Evolutionary conservation across 352 stramenopile genomes (phyloP).

Genomic region (Globisporangium sylvaticum): DNA sequence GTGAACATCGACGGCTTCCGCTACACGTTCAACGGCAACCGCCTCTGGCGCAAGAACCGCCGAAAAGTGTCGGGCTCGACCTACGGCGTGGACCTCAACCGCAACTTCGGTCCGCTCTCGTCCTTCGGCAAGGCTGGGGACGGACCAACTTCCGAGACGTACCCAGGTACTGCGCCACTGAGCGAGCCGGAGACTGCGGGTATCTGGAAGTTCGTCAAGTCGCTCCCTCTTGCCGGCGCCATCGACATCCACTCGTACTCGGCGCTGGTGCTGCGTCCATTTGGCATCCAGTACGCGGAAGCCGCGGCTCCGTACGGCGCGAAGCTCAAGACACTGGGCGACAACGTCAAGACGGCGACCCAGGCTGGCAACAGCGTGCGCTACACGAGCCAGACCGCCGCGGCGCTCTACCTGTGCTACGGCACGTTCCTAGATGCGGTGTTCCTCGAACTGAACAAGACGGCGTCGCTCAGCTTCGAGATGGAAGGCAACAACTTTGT

Average conservation of each 20-base stretch:
- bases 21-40: constrained; percentile 58
- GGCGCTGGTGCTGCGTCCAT: constrained; percentile 57
- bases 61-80: constrained; percentile 24
- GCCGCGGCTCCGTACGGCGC: constrained; percentile 47
- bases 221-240: constrained; percentile 37
- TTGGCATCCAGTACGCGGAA: constrained; percentile 40
- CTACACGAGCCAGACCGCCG: constrained; percentile 54
- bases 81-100: constrained; percentile 70
- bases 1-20: constrained; percentile 80
- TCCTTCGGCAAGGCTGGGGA: constrained; percentile 50
- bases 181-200: constrained; percentile 52
- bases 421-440: constrained; percentile 68
- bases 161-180: constrained; percentile 49
- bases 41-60: constrained; percentile 67
- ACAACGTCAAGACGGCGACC: constrained; percentile 44
- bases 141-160: constrained; percentile 40
- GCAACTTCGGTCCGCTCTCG: constrained; percentile 60
- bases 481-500: constrained; percentile 68
- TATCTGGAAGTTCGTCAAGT: constrained; percentile 54
- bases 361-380: constrained; percentile 20
- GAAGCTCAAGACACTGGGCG: constrained; percentile 38
- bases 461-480: constrained; percentile 64
- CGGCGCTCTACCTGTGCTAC: constrained; percentile 59
- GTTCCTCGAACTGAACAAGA: constrained; percentile 55
- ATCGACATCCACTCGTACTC: constrained; percentile 70